Conservation (phyloP, 352 stramenopile genomes). For the Phytopythium boreale region DNA sequence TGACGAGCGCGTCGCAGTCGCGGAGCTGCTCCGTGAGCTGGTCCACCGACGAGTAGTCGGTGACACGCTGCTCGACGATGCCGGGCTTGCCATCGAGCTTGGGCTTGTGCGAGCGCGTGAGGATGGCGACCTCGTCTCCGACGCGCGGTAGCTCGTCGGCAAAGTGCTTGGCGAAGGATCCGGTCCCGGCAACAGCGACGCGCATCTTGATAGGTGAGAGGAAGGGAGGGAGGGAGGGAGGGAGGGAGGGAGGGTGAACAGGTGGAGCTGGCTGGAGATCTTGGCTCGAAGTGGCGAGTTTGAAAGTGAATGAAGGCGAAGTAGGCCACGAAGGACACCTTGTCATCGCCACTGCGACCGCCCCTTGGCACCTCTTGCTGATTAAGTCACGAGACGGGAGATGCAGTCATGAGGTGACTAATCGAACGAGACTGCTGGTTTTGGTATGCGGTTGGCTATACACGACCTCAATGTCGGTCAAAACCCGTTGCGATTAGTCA, state of each 20-base stretch:
- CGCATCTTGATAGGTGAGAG: no score
- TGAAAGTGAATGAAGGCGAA: not conserved
- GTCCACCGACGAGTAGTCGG: constrained; percentile 12
- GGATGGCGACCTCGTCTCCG: constrained; percentile 19
- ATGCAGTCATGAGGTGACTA: no score
- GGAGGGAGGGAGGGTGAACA: not conserved
- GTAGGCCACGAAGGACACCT: no score
- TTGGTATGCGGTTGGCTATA: no score
- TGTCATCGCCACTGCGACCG: no score
- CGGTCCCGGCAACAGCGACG: constrained; percentile 19
- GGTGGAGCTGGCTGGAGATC: not conserved
- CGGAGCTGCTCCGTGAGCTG: constrained; percentile 5
- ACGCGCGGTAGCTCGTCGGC: constrained; percentile 9
- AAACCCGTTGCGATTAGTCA: no score
- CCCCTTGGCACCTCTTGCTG: no score
- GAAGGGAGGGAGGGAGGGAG: not conserved
- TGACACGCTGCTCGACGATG: constrained; percentile 12
- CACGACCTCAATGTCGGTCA: no score
- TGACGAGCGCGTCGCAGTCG: constrained; percentile 16
- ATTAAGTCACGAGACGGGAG: no score
- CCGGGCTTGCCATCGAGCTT: constrained; percentile 16
- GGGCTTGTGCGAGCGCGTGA: constrained; percentile 19
- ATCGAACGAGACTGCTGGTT: no score
- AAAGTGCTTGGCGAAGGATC: constrained; percentile 30
- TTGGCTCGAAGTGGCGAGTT: not conserved